Base-by-base conservation (phyloP, 2,329 filamentous ascomycete species). In the Metarhizium album region DNA sequence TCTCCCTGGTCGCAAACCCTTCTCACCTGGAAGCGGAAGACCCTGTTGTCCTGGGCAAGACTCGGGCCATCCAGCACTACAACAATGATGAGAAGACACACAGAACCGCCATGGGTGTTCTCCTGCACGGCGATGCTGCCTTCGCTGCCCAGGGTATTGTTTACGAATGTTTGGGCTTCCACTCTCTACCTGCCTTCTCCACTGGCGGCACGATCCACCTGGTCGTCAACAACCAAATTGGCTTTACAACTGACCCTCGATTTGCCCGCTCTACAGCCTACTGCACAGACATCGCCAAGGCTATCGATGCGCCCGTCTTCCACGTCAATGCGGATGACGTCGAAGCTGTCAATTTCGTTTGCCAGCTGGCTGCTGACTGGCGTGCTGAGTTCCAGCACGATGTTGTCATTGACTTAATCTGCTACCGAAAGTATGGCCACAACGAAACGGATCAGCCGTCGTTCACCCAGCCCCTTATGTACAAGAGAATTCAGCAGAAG, bases 381-480 rank as follows among this genome's bases (percentile, higher is more conserved):
- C 90, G 93, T 63, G 93, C 93, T 55, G 86, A 96, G 75, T 98
- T 97, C 80, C 94, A 95, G 78, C 88, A 90, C 67, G 93, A 98
- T 67, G 91, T 97, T 56, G 90, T 98, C 60, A 89, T 98, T 64
- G 93, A 98, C 69, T 82, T 98, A 62, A 90, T 97, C 65, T 98
- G 93, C 80, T 98, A 98, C 79, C 87, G 93, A 65, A 98, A 97
- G 76, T 84, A 96, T 69, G 93, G 93, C 55, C 93, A 98, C 82
- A 98, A 98, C 74, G 93, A 98, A 76, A 98, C 93, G 11, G 93
- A 98, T 67, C 93, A 98, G 76, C 93, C 93, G 46, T 95, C 91
- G 40, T 98, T 98, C 78, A 98, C 93, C n/a, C 93, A 98, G 69
- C 93, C 93, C 40, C 75, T 96, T 60, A 98, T 98, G 93, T 98